phyloP scores from a whole-genome alignment of 2,329 filamentous ascomycete species.

The Colletotrichum aenigma region DNA sequence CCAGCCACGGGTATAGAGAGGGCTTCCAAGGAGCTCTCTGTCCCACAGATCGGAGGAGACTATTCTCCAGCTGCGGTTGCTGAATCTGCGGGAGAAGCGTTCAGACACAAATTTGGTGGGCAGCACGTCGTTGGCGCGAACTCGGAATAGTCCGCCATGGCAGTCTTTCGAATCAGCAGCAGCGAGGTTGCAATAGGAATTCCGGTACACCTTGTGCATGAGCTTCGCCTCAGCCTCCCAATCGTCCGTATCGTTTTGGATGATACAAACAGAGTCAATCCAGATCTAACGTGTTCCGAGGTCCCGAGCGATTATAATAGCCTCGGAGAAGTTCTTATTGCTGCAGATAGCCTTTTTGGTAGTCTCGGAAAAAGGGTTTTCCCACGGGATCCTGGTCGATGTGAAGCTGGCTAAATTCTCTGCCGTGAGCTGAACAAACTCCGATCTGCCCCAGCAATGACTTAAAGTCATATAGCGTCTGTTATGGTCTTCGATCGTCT shows the following conservation, averaged over 20 bases:
- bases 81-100: background rate
- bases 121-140: background rate
- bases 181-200: constrained; percentile 21
- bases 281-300: constrained; percentile 25
- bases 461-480: constrained; percentile 19
- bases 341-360: background rate
- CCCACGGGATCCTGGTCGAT: background rate
- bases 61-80: background rate
- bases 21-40: background rate
- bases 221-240: constrained; percentile 18
- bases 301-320: constrained; percentile 20
- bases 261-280: constrained; percentile 25
- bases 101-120: background rate
- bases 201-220: constrained; percentile 16
- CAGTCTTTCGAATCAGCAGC: constrained; percentile 10
- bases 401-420: background rate
- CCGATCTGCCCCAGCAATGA: constrained; percentile 23
- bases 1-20: constrained; percentile 5
- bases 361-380: background rate
- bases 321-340: constrained; percentile 23
- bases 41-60: background rate
- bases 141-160: constrained; percentile 2
- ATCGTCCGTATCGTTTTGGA: constrained; percentile 19
- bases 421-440: background rate
- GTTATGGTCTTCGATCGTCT: background rate